These are phyloP conservation scores for Grammothele lineata DNA, from an alignment of 768 basidiomycete genomes.

Conservation along the genomic window DNA sequence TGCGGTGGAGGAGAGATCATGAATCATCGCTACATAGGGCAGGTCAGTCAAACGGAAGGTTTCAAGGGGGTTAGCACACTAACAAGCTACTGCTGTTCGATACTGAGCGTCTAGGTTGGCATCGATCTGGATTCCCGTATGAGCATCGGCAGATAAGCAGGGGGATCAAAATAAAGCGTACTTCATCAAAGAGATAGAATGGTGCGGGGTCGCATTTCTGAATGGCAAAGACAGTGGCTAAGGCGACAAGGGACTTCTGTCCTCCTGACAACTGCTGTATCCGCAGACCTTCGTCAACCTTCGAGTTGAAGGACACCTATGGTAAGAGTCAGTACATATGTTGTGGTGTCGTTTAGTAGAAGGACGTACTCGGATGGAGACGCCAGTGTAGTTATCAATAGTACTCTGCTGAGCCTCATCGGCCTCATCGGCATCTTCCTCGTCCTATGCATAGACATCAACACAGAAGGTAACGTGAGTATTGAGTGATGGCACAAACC, in stretches of 20 bases:
- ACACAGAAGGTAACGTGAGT: too few species aligned
- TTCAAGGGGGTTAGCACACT: not conserved
- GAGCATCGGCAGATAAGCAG: too few species aligned
- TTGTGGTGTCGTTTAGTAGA: not conserved
- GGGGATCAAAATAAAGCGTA: too few species aligned
- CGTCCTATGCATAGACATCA: conserved; percentile 43
- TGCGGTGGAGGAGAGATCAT: conserved; percentile 78
- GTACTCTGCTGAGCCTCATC: conserved; percentile 70
- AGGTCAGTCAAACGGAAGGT: not conserved
- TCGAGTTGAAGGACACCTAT: conserved; percentile 98
- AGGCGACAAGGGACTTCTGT: conserved; percentile 94
- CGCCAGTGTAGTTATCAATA: conserved; percentile 94
- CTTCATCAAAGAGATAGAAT: conserved; percentile 99
- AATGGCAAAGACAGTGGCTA: conserved; percentile 98
- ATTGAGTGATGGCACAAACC: conserved; percentile 37
- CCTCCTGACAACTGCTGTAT: conserved; percentile 98
- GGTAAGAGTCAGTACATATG: conserved; percentile 2
- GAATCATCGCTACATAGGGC: conserved; percentile 73
- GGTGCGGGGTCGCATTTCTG: conserved; percentile 99
- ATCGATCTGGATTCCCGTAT: conserved; percentile 61
- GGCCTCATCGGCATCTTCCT: conserved; percentile 66
- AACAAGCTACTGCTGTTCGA: conserved; percentile 92
- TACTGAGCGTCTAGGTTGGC: conserved; percentile 98
- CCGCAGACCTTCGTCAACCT: conserved; percentile 91
- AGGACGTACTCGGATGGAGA: conserved; percentile 78